Base-by-base conservation (phyloP, 2,329 filamentous ascomycete genomes). In the Beauveria sp. region DNA sequence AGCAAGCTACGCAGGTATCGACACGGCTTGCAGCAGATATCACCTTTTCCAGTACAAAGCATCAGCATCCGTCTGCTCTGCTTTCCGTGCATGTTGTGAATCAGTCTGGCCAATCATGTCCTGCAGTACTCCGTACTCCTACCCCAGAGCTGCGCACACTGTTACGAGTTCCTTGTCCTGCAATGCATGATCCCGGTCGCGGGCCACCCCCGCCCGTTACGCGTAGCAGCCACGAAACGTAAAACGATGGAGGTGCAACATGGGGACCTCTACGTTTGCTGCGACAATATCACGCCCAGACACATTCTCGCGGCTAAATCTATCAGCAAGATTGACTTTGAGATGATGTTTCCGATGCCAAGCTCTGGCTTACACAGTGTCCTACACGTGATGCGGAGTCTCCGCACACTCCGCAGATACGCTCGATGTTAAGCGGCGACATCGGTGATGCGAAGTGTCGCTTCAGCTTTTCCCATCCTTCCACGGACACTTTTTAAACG, bases 311-410 rank as follows among this genome's bases (percentile, higher is more conserved):
- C 34, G 34, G 12, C 12, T 12, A 26, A 47, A 26, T 24, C 2
- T 3, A 0, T 7, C 45, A 7, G 2, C 10, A 2, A 16, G 20
- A 47, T 10, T 6, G 5, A 14, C 24, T 24, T 16, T 10, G 7
- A 10, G 16, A 46, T 46, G 47, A 30, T 50, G 7, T 30, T 16
- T n/a, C 5, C 26, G 7, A 20, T 30, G 53, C 53, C 53, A 30
- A 30, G 53, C 18, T 45, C 30, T 5, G 22, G 55, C 43, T 49
- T 50, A 45, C 46, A 58, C 24, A 8, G 14, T 20, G 38, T 26
- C 42, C n/a, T 56, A 61, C 52, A 61, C 59, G 59, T 61, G 59
- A 61, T 57, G 45, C 45, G 38, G 52, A 55, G 49, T 50, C 40
- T 30, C 57, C 49, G 49, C 49, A 26, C 24, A 14, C 51, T 54